Conservation (phyloP, 2,329 filamentous ascomycete genomes). For the Cordyceps cateniannulata region DNA sequence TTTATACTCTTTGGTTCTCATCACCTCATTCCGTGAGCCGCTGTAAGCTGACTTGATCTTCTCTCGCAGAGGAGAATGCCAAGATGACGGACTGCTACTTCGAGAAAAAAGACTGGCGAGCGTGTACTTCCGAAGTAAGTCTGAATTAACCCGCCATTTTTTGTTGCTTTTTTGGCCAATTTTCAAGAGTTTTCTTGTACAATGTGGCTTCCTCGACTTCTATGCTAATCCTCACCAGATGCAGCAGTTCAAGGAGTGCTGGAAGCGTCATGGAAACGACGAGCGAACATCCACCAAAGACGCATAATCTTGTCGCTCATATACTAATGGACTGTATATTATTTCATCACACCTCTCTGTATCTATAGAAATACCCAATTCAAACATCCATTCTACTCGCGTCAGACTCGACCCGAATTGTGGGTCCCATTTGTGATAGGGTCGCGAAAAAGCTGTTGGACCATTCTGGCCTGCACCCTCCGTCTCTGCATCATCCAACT, state of each 20-base stretch:
- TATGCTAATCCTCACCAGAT: constrained; percentile 51
- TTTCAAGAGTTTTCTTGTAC: neutral
- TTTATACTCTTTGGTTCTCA: neutral
- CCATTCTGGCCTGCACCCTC: neutral
- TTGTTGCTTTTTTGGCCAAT: neutral
- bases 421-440: neutral
- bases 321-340: neutral
- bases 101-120: constrained; percentile 92
- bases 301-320: constrained; percentile 26
- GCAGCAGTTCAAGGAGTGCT: constrained; percentile 82
- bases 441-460: neutral
- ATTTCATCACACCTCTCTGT: neutral
- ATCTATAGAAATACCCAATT: constrained; percentile 1
- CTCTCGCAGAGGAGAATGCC: constrained; percentile 68
- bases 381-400: neutral
- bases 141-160: neutral
- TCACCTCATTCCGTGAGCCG: neutral
- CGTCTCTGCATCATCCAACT: neutral
- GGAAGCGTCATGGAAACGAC: constrained; percentile 86
- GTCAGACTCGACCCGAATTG: neutral
- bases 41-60: constrained; percentile 3
- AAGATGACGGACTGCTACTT: constrained; percentile 94
- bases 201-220: too few relatives aligned
- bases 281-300: constrained; percentile 74
- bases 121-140: constrained; percentile 80